Evolutionary conservation across 345 rosid species (phyloP), one percentile per base, ranked within the genome.

Genomic region (Turnera subulata): DNA sequence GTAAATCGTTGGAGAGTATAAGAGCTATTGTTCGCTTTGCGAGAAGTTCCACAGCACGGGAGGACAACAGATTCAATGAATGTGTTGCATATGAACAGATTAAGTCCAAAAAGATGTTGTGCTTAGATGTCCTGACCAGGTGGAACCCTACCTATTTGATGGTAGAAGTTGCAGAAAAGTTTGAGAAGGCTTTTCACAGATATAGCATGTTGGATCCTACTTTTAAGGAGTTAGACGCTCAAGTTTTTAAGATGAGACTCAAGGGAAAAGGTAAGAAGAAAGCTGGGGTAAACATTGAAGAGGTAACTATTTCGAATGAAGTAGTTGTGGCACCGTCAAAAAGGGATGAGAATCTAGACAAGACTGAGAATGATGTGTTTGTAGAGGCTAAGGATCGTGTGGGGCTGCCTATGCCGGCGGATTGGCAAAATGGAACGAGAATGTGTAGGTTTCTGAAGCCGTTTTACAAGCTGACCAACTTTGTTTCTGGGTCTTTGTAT

Each of bases 111-210:
- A 59, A 33, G 4, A 1, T 5, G 0, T 7, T 59, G 17, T 29
- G 14, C 1, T 13, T 59, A 11, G 63, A 59, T 47, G 45, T 18
- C 0, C 7, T 18, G 2, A 44, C 40, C 10, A n/a, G 39, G n/a
- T 57, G 61, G 51, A 45, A 57, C 25, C 45, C 50, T 1, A 57
- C 50, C 0, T 57, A 57, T 17, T 2, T 23, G 29, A 57, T 57
- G 51, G 25, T 44, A 18, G 39, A 23, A 5, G 6, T 18, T 9
- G 61, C 61, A 3, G 4, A 57, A 43, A 44, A 13, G 15, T 55
- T 2, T 55, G 47, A 55, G 21, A 46, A 4, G 8, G 61, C 40
- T 6, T 57, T 57, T 45, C 23, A 44, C 12, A 53, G 21, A 1
- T 32, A 7, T 53, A 24, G 11, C 6, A 19, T 6, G 25, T 11